Conservation (phyloP, 306 rosid species). For the Arachis hypogaea region DNA sequence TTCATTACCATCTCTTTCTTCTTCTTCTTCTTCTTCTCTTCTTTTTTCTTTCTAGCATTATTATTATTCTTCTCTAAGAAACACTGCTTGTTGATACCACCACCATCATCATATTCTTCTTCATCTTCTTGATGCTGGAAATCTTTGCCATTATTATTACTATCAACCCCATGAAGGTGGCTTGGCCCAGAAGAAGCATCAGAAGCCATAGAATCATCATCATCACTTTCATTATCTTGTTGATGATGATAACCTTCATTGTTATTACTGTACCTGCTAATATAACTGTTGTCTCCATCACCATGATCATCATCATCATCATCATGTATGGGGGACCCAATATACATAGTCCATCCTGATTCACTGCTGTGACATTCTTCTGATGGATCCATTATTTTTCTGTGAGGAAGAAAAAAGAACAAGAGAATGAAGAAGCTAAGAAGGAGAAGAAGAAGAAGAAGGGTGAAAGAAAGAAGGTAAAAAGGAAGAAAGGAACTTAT, state of each 20-base stretch:
- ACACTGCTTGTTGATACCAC: slow-evolving; percentile 19
- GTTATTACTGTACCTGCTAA: background rate
- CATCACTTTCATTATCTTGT: slow-evolving; percentile 46
- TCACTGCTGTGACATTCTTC: slow-evolving; percentile 96
- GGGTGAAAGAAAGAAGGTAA: background rate
- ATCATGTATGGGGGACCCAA: slow-evolving; percentile 66
- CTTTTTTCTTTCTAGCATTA: slow-evolving; percentile 35
- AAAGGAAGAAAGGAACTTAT: background rate
- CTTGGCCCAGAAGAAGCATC: slow-evolving; percentile 97
- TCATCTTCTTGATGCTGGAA: slow-evolving; percentile 1
- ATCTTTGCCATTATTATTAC: slow-evolving; percentile 32
- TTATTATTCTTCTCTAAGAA: slow-evolving; percentile 40
- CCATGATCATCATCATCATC: slow-evolving; percentile 38
- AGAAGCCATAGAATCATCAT: slow-evolving; percentile 91
- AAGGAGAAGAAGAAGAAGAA: slow-evolving; percentile 15
- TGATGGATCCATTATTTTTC: slow-evolving; percentile 62
- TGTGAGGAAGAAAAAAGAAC: slow-evolving; percentile 14
- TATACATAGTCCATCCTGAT: slow-evolving; percentile 98
- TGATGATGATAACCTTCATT: slow-evolving; percentile 33
- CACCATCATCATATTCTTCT: slow-evolving; percentile 31
- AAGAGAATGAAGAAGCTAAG: background rate
- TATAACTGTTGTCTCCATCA: slow-evolving; percentile 11
- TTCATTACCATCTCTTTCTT: slow-evolving; percentile 39
- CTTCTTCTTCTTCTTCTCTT: slow-evolving; percentile 43
- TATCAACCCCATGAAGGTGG: slow-evolving; percentile 38